Conservation (phyloP, 768 basidiomycete genomes). For the Infundibulicybe gibba region DNA sequence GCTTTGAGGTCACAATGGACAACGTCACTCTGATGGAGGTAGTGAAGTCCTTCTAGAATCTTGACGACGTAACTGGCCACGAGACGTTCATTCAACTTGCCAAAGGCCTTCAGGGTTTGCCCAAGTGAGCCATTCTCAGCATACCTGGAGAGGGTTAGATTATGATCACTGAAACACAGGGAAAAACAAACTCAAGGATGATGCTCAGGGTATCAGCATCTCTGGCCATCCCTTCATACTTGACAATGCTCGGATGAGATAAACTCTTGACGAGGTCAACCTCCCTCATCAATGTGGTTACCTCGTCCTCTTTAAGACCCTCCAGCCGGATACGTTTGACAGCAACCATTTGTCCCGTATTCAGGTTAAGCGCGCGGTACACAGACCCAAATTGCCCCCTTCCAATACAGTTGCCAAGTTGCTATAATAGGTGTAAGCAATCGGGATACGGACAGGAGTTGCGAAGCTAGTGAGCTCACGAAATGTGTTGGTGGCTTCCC, state of each 20-base stretch:
- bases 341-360: constrained; percentile 98
- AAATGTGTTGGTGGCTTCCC: constrained; percentile 79
- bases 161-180: constrained; percentile 7
- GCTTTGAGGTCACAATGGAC: constrained; percentile 99
- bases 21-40: constrained; percentile 85
- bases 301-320: constrained; percentile 87
- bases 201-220: constrained; percentile 89
- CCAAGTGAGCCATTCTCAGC: constrained; percentile 96
- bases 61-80: constrained; percentile 94
- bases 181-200: constrained; percentile 78
- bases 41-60: constrained; percentile 93
- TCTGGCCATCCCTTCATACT: constrained; percentile 94
- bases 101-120: constrained; percentile 90
- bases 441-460: neutral
- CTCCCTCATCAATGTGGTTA: constrained; percentile 89
- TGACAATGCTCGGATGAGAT: constrained; percentile 93
- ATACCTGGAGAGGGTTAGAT: constrained; percentile 52
- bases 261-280: constrained; percentile 90
- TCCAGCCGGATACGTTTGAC: constrained; percentile 93
- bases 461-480: constrained; percentile 45
- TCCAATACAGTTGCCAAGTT: constrained; percentile 97
- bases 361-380: constrained; percentile 90
- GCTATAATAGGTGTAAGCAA: constrained; percentile 43
- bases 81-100: constrained; percentile 87
- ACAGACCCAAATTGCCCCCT: constrained; percentile 97